Conservation (phyloP, 495 filamentous ascomycete species). For the Penicilliopsis zonata region DNA sequence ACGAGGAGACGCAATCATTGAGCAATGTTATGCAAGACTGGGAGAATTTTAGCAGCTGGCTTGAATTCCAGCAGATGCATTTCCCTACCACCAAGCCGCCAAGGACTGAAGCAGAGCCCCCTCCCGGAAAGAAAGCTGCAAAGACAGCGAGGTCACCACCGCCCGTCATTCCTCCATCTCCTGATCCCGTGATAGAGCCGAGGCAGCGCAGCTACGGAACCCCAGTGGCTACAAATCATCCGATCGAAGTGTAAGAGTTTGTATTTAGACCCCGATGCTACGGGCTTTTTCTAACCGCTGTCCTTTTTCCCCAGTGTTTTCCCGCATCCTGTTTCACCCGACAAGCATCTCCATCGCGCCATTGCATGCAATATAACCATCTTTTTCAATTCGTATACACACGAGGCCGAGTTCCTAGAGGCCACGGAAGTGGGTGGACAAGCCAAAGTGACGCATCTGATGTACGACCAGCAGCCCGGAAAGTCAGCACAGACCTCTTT, state of each 20-base stretch:
- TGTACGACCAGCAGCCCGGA: background rate
- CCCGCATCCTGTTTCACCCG: background rate
- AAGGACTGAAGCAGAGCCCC: background rate
- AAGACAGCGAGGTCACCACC: background rate
- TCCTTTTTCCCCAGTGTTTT: background rate
- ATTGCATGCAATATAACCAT: background rate
- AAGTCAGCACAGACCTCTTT: background rate
- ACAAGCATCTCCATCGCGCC: background rate
- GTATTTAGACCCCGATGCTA: background rate
- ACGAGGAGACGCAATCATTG: background rate
- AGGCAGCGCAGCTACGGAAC: background rate
- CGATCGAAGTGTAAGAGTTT: background rate
- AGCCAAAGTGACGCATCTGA: background rate
- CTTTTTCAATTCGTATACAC: background rate
- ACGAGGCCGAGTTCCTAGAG: background rate
- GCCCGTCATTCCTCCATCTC: background rate
- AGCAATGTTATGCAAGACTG: background rate
- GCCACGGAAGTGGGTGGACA: background rate
- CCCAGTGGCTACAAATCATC: background rate
- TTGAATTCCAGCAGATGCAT: constrained; percentile 1
- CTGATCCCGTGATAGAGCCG: background rate
- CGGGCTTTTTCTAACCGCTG: background rate
- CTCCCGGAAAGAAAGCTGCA: background rate
- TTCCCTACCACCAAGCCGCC: background rate
- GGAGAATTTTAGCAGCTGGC: background rate